Evolutionary conservation across 208 protist genomes (phyloP).

Genomic region (Pavlovales sp.): DNA sequence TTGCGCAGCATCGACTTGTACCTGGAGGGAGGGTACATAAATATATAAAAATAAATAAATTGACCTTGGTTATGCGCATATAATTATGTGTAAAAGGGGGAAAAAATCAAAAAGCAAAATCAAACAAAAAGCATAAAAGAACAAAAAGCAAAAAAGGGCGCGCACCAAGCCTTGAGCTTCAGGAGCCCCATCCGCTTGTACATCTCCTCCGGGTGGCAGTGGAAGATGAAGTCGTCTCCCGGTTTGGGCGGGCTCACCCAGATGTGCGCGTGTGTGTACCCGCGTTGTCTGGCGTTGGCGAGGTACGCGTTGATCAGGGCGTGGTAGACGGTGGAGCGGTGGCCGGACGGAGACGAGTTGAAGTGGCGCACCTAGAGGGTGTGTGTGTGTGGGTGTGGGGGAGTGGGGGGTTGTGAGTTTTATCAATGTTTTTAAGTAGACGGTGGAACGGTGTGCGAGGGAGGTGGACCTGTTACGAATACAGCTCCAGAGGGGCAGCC

Average conservation of each 20-base stretch:
- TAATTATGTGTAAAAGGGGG: too few relatives aligned
- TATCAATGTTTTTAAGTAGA: too few relatives aligned
- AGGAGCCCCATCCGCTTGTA: conserved; percentile 28
- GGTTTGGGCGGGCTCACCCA: conserved; percentile 38
- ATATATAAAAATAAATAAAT: too few relatives aligned
- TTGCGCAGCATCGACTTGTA: conserved; percentile 25
- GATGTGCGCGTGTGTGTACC: conserved; percentile 37
- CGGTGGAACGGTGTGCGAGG: too few relatives aligned
- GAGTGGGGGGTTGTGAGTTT: too few relatives aligned
- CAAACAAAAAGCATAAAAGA: too few relatives aligned
- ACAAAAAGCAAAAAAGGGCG: too few relatives aligned
- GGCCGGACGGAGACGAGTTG: background rate
- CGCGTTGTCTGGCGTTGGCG: background rate
- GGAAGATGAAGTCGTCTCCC: conserved; percentile 43
- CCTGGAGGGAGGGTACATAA: background rate
- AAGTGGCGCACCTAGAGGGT: conserved; percentile 13
- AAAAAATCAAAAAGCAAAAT: too few relatives aligned
- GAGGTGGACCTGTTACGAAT: too few relatives aligned
- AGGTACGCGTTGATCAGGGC: conserved; percentile 11
- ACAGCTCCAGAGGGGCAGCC: too few relatives aligned
- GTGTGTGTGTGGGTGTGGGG: conserved; percentile 13
- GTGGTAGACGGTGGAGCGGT: conserved; percentile 37
- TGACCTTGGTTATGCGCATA: background rate
- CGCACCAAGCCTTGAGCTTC: conserved; percentile 39
- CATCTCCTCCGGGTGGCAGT: conserved; percentile 38